Conservation (phyloP, 179 eudicot species). For the Beta corolliflora region DNA sequence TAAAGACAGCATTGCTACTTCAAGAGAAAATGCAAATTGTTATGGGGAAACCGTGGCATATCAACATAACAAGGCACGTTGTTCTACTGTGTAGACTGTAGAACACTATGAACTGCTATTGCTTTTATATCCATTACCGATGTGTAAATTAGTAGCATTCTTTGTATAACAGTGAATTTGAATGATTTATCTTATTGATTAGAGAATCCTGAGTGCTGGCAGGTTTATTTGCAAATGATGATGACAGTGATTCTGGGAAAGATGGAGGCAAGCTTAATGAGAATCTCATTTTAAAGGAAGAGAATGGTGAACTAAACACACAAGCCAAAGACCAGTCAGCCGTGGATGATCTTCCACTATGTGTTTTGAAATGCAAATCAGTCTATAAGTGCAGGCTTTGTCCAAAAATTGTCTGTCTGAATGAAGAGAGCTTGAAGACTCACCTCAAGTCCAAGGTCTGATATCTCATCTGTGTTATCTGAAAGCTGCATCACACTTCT, state of each 20-base stretch:
- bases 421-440: slow-evolving; percentile 67
- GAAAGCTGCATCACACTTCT: neutral
- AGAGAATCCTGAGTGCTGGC: slow-evolving; percentile 23
- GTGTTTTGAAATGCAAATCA: slow-evolving; percentile 72
- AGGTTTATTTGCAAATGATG: slow-evolving; percentile 53
- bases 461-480: neutral
- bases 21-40: neutral
- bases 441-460: slow-evolving; percentile 89
- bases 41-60: neutral
- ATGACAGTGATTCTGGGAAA: slow-evolving; percentile 39
- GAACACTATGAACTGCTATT: neutral
- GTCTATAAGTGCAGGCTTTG: slow-evolving; percentile 90
- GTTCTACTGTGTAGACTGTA: neutral
- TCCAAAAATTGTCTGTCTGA: slow-evolving; percentile 90
- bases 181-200: neutral
- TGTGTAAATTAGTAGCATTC: neutral
- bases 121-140: neutral
- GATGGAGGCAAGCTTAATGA: slow-evolving; percentile 22
- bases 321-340: slow-evolving; percentile 31
- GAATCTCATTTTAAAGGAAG: slow-evolving; percentile 23
- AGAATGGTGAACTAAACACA: slow-evolving; percentile 24
- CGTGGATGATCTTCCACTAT: slow-evolving; percentile 38
- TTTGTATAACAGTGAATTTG: neutral
- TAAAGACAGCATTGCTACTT: neutral
- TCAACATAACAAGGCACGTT: too few species aligned